A percentile compares a stretch with the other conserved stretches of the same genome.
These are phyloP conservation scores for Mitragyna speciosa DNA, from an alignment of 257 asterid genomes.

Conservation along the genomic window DNA sequence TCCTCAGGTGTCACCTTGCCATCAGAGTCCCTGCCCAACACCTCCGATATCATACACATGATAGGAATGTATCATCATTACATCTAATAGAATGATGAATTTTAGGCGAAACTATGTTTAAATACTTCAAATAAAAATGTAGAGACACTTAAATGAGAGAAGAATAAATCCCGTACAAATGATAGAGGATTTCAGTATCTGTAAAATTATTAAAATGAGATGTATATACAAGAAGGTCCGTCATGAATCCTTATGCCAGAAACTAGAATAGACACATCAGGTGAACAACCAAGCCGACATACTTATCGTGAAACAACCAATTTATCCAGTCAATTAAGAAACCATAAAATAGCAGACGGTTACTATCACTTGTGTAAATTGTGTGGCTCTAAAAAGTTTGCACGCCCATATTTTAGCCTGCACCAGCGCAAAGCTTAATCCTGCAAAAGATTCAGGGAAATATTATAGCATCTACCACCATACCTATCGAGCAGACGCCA, in stretches of 20 bases:
- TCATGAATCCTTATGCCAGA: not conserved
- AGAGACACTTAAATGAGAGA: not conserved
- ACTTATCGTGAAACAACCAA: not conserved
- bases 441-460: not conserved
- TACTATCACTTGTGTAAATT: not conserved
- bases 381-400: constrained; percentile 3
- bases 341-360: not conserved
- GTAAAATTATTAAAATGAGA: not conserved
- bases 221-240: not conserved
- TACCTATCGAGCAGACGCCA: constrained; percentile 98
- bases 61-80: not conserved
- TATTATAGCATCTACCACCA: not conserved
- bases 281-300: not conserved
- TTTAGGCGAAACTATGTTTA: not conserved
- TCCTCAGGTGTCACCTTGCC: constrained; percentile 98
- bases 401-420: not conserved
- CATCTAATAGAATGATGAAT: not conserved
- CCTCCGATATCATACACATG: not conserved
- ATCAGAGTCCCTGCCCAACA: constrained; percentile 69
- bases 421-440: not conserved
- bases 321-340: not conserved
- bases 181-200: not conserved
- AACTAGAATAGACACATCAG: not conserved
- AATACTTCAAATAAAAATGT: not conserved
- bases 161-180: not conserved